Conservation (phyloP, 257 asterid species). For the Solanum virginianum region DNA sequence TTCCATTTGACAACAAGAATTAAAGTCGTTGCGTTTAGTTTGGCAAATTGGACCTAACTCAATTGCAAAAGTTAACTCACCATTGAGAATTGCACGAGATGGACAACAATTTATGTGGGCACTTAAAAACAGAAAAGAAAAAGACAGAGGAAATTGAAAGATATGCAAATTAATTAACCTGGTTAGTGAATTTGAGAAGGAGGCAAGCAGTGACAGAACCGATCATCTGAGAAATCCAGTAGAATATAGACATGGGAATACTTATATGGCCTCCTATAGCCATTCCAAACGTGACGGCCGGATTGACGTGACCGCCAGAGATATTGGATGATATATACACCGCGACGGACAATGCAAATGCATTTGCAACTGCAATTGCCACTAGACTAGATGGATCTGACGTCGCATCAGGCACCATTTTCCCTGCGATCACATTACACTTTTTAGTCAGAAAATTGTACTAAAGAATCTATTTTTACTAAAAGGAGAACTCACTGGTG, state of each 20-base stretch:
- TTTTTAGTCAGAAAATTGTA: not conserved
- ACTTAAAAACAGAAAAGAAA: not conserved
- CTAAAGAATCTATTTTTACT: not conserved
- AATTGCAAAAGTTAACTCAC: not conserved
- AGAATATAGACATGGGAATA: slow-evolving; percentile 46
- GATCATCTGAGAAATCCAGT: slow-evolving; percentile 57
- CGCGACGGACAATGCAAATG: slow-evolving; percentile 47
- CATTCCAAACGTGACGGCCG: slow-evolving; percentile 82
- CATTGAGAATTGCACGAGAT: not conserved
- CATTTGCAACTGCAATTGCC: slow-evolving; percentile 43
- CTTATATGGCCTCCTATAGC: slow-evolving; percentile 65
- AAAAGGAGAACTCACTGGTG: slow-evolving; percentile 19
- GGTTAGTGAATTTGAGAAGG: slow-evolving; percentile 31
- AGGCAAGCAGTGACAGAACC: slow-evolving; percentile 67
- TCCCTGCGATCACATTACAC: slow-evolving; percentile 19
- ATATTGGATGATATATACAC: slow-evolving; percentile 46
- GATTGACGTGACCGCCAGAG: slow-evolving; percentile 89
- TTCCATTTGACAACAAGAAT: not conserved
- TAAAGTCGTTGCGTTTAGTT: not conserved
- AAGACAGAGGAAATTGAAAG: not conserved
- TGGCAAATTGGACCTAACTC: not conserved
- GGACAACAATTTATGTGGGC: not conserved
- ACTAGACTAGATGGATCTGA: slow-evolving; percentile 34
- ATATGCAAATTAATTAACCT: slow-evolving; percentile 13
- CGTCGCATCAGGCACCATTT: slow-evolving; percentile 22